A percentile compares a stretch with the other conserved stretches of the same genome.
phyloP scores from a whole-genome alignment of 805 yeast genomes.

The Metschnikowia sp. region DNA sequence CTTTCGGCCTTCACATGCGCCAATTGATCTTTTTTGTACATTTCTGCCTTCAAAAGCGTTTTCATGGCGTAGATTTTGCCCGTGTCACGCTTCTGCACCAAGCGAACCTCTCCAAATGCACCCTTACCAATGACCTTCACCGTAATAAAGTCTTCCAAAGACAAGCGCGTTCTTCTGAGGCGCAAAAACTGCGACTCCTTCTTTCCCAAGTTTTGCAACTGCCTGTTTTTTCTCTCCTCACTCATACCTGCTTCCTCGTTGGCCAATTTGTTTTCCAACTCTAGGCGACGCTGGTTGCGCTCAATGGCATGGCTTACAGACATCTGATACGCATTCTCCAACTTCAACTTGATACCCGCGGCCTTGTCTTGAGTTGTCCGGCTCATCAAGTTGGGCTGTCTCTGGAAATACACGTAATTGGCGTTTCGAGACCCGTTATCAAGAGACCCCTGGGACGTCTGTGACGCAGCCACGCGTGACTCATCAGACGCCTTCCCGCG shows the following conservation, averaged over 20 bases:
- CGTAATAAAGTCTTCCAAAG: conserved; percentile 80
- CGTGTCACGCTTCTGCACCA: conserved; percentile 89
- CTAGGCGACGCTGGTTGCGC: conserved; percentile 87
- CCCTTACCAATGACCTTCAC: conserved; percentile 94
- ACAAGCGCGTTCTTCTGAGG: conserved; percentile 76
- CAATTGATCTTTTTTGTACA: conserved; percentile 90
- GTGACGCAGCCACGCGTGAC: conserved; percentile 13
- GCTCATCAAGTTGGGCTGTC: conserved; percentile 79
- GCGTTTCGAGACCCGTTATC: conserved; percentile 4
- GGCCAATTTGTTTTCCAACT: conserved; percentile 69
- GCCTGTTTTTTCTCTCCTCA: conserved; percentile 82
- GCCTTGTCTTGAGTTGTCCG: conserved; percentile 78
- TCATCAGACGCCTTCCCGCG: conserved; percentile 3
- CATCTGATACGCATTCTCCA: conserved; percentile 82
- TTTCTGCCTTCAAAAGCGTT: conserved; percentile 83
- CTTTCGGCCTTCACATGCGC: conserved; percentile 96
- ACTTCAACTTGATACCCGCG: conserved; percentile 72
- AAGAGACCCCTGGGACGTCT: not conserved
- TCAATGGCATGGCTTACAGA: conserved; percentile 91
- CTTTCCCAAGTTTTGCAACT: conserved; percentile 76
- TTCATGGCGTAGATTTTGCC: conserved; percentile 95
- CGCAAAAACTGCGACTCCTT: conserved; percentile 86
- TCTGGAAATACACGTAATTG: conserved; percentile 59
- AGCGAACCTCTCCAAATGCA: conserved; percentile 94
- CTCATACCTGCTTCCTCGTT: conserved; percentile 60